Base-by-base conservation (phyloP, 2,329 filamentous ascomycete genomes). In the Hirsutella thompsonii region DNA sequence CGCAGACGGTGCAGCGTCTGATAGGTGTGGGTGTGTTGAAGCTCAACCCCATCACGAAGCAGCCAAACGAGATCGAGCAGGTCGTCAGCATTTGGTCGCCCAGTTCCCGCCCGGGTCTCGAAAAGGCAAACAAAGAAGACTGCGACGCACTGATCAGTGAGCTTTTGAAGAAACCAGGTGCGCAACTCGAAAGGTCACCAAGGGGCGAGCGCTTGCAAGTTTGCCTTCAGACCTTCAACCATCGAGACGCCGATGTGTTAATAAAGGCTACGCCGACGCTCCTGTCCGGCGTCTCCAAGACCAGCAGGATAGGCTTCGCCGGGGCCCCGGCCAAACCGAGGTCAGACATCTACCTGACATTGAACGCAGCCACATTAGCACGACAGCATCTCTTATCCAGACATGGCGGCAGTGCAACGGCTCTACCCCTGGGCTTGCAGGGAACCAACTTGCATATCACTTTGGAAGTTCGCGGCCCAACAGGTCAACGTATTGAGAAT, bases 321-420 rank as follows among this genome's bases (percentile, higher is more conserved):
- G 89, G 89, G 11, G 89, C 89, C 2, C 90, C 92, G 0, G 88
- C 83, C 0, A 89, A 87, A 56, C 72, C 83, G 14, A 74, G 93
- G 52, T 95, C 88, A 10, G 93, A 98, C 58, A 96, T 98, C 39
- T 98, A 98, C 56, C 62, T 98, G 36, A 95, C 88, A 0, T 62
- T 98, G 37, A 78, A 79, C 43, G 80, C 87, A 47, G 84, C 87
- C 0, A 70, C 80, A n/a, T 67, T 98, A 20, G 80, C 82, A 16
- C 79, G 79, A 43, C 86, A 94, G 52, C 80, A 83, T 28, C 58
- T 81, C 1, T 57, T 82, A n/a, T 81, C 76, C 8, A 66, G 77
- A n/a, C 75, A 66, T 34, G 70, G 68, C 19, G 87, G 86, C n/a
- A 84, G 83, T 46, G 80, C 90, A 10, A 79, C 82, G 2, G 67